These are phyloP conservation scores for Andrographis paniculata DNA, from an alignment of 305 asterid species.

Conservation along the genomic window DNA sequence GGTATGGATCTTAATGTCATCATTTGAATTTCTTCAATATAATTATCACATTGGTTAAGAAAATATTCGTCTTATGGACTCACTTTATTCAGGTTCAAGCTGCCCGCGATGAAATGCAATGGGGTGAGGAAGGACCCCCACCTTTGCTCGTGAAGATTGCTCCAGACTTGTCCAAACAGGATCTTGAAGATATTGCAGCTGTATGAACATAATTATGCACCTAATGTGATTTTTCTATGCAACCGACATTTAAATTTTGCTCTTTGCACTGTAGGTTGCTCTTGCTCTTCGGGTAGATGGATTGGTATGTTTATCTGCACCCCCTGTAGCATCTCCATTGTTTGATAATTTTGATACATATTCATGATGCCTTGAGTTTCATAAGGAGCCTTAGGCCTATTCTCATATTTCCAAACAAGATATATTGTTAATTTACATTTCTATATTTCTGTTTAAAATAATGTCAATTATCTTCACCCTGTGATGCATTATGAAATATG, in stretches of 20 bases:
- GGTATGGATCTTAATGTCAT: no score
- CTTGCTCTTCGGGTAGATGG: slow-evolving; percentile 94
- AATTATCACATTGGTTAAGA: slow-evolving; percentile 3
- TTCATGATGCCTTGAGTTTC: no score
- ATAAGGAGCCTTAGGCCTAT: no score
- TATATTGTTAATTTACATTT: no score
- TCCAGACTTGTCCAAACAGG: slow-evolving; percentile 90
- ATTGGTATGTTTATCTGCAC: slow-evolving; percentile 52
- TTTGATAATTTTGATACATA: no score
- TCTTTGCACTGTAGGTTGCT: slow-evolving; percentile 63
- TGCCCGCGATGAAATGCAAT: slow-evolving; percentile 99
- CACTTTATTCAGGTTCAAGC: slow-evolving; percentile 62
- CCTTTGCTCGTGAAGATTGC: slow-evolving; percentile 95
- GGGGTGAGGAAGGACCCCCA: slow-evolving; percentile 99
- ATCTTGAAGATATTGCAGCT: slow-evolving; percentile 94
- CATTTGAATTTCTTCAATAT: slow-evolving; percentile 5
- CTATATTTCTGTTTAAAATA: no score
- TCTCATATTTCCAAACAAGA: no score
- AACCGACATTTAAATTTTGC: slow-evolving; percentile 12
- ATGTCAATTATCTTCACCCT: no score
- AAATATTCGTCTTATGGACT: slow-evolving; percentile 4
- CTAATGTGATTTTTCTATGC: not conserved
- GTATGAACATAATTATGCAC: slow-evolving; percentile 31
- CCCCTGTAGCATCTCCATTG: not conserved
- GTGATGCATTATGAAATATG: no score